Base-by-base conservation (phyloP, 306 rosid species). In the Carpinus fangiana region DNA sequence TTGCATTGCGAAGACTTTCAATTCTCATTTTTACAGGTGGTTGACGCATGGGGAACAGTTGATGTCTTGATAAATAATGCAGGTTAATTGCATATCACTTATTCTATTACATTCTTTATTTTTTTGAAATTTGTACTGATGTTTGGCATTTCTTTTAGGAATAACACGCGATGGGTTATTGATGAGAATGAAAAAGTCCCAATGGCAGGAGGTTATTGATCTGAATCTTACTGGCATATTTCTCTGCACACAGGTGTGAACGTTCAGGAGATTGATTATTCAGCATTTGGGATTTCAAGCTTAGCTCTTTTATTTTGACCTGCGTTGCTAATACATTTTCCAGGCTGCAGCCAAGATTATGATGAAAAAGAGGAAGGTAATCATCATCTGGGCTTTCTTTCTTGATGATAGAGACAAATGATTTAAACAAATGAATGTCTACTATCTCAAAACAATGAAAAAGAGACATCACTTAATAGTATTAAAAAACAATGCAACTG, bases 11-110 rank as follows among this genome's bases (percentile, higher is more conserved):
- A 41, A 70, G 72, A 71, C 83, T 73, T 61, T 86, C 76, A 79
- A 41, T 43, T 83, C 70, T 84, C 72, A 75, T 74, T 74, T 87
- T 51, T 87, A 70, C 89, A 94, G 98, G 97, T 85, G 14, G 77
- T 88, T 70, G 95, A 94, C 88, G 89, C 96, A 80, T 94, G 98
- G 97, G 98, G 98, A 89, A 94, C 97, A 56, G 90, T 94, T 82
- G 98, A 95, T 85, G 86, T 92, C 68, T 83, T 92, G 86, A 82
- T 92, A 76, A 95, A 95, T 76, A 95, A 95, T 84, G 98, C 98
- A 45, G 98, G 97, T 89, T 79, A 82, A 47, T 76, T 34, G 46
- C 21, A 20, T 7, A 56, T 73, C 54, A 56, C 8, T 11, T 17
- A 18, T 66, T 18, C 48, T n/a, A 10, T 5, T 11, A 7, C 12